Conservation (phyloP, 1,284 basidiomycete species). For the Trichosporon coremiiforme region DNA sequence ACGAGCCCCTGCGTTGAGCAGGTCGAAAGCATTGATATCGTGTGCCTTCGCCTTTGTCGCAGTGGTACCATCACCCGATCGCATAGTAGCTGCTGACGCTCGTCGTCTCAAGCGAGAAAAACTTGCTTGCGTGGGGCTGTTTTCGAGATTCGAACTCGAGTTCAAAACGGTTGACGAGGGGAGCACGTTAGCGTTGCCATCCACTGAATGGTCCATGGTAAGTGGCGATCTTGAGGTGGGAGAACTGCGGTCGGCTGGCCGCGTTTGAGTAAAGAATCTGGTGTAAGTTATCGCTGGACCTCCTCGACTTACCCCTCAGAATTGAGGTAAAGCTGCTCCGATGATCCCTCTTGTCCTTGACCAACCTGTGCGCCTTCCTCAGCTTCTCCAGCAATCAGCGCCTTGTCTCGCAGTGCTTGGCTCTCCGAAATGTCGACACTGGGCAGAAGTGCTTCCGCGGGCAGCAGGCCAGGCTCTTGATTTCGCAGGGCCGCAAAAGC, state of each 20-base stretch:
- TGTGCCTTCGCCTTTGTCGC: background rate
- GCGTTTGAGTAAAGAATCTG: slow-evolving; percentile 53
- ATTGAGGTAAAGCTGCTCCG: slow-evolving; percentile 45
- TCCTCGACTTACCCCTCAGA: slow-evolving; percentile 42
- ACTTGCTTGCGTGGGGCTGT: background rate
- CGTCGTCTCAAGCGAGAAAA: slow-evolving; percentile 2
- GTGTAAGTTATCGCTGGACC: background rate
- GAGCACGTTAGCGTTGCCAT: background rate
- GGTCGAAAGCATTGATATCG: slow-evolving; percentile 24
- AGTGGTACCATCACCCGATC: background rate
- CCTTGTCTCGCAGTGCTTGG: slow-evolving; percentile 48
- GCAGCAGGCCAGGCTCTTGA: slow-evolving; percentile 33
- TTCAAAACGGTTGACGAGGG: slow-evolving; percentile 11
- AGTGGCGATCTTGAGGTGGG: background rate
- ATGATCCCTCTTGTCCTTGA: slow-evolving; percentile 16
- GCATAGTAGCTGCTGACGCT: background rate
- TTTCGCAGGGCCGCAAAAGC: slow-evolving; percentile 42
- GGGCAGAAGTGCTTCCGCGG: slow-evolving; percentile 40
- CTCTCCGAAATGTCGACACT: slow-evolving; percentile 44
- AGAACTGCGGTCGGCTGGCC: slow-evolving; percentile 30
- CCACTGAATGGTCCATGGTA: background rate
- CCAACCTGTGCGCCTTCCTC: slow-evolving; percentile 34
- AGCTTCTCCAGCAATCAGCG: slow-evolving; percentile 44
- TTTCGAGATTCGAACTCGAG: background rate
- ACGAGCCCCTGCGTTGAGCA: slow-evolving; percentile 15